These are phyloP conservation scores for Phytophthora fragariaefolia DNA, from an alignment of 352 stramenopile species.

Conservation along the genomic window DNA sequence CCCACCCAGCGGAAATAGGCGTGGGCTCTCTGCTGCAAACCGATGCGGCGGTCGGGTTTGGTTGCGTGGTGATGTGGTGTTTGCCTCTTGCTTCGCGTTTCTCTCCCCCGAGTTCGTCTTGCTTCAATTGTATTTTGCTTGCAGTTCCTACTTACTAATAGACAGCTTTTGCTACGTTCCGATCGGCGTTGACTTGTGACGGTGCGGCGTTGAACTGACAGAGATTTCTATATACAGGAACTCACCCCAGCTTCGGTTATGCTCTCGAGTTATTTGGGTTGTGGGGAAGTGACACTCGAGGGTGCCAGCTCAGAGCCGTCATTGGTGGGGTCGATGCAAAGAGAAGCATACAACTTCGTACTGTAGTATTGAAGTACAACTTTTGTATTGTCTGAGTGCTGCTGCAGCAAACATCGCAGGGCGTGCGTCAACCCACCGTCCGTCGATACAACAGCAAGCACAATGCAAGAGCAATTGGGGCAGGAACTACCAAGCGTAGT, in stretches of 20 bases:
- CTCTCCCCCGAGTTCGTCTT: constrained; percentile 8
- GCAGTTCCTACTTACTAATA: constrained; percentile 31
- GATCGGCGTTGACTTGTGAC: neutral
- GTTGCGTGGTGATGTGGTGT: neutral
- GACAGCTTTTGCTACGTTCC: constrained; percentile 21
- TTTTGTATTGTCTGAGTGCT: no score
- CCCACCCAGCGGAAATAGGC: constrained; percentile 80
- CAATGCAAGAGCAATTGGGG: constrained; percentile 1
- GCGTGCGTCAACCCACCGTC: no score
- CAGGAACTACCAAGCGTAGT: constrained; percentile 4
- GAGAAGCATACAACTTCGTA: no score
- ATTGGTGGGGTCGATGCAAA: no score
- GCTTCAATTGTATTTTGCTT: constrained; percentile 22
- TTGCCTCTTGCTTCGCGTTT: neutral
- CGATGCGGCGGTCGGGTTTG: neutral
- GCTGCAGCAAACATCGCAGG: no score
- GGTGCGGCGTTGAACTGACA: neutral
- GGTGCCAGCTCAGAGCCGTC: neutral
- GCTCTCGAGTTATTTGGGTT: neutral
- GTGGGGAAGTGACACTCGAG: neutral
- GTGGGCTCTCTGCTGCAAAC: neutral
- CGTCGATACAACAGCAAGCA: constrained; percentile 7
- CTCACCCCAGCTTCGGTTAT: neutral
- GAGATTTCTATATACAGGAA: neutral
- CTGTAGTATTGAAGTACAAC: no score